Conservation (phyloP, 139 green algal genomes). For the Zygnema cylindricum region DNA sequence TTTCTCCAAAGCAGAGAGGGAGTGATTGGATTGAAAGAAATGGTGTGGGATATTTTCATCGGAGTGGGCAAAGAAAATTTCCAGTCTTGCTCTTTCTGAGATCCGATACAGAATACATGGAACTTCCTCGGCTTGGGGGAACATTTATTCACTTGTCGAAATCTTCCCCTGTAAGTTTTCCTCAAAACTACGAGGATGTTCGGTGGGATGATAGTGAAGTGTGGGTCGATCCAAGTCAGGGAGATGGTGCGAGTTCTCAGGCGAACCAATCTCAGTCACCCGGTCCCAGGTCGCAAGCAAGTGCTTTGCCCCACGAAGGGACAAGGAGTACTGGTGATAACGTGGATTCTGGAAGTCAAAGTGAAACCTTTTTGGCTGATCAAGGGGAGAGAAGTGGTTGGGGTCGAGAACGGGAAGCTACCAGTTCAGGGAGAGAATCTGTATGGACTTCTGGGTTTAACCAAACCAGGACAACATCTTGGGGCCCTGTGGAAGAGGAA, state of each 20-base stretch:
- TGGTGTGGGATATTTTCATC: constrained; percentile 31
- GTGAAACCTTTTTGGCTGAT: not conserved
- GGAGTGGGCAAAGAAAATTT: constrained; percentile 28
- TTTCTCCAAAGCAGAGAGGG: not conserved
- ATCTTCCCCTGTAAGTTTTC: constrained; percentile 17
- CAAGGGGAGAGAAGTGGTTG: not conserved
- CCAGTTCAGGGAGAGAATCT: not conserved
- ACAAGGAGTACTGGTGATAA: not conserved
- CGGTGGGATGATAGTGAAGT: not conserved
- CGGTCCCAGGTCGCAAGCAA: not conserved
- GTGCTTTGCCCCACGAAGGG: not conserved
- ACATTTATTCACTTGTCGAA: constrained; percentile 73
- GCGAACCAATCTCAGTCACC: not conserved
- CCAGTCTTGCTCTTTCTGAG: constrained; percentile 38
- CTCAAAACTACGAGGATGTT: not conserved
- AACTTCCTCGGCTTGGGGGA: constrained; percentile 74
- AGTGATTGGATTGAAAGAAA: not conserved
- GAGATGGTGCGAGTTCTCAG: too few species aligned
- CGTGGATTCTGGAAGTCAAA: not conserved
- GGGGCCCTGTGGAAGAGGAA: constrained; percentile 25
- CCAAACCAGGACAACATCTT: not conserved
- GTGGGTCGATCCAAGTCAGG: not conserved
- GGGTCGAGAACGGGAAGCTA: not conserved
- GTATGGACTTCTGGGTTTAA: not conserved
- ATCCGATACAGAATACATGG: constrained; percentile 18